phyloP scores from a whole-genome alignment of 2,329 filamentous ascomycete genomes.

The Diaporthe ampelina region DNA sequence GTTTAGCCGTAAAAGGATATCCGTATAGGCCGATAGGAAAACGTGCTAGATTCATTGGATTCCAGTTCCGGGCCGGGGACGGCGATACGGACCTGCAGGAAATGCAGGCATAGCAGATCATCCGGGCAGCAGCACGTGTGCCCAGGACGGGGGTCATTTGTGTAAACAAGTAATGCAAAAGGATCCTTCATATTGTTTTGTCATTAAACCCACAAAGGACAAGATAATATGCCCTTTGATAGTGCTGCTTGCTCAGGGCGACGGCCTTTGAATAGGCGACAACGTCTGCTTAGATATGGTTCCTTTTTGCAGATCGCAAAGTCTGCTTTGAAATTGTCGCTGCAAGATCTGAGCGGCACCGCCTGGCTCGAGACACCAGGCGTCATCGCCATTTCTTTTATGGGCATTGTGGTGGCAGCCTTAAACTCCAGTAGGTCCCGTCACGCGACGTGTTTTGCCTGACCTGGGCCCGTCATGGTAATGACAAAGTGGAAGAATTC shows the following conservation, averaged over 20 bases:
- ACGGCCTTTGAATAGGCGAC: not conserved
- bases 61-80: slow-evolving; percentile 13
- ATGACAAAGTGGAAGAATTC: not conserved
- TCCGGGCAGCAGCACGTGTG: slow-evolving; percentile 4
- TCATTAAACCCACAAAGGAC: not conserved
- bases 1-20: not conserved
- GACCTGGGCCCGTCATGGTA: too few relatives aligned
- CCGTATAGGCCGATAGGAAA: slow-evolving; percentile 15
- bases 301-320: not conserved
- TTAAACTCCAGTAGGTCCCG: not conserved
- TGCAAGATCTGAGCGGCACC: not conserved
- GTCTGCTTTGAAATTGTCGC: not conserved
- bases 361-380: not conserved
- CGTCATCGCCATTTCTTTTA: not conserved
- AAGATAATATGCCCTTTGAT: not conserved
- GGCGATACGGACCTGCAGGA: slow-evolving; percentile 16
- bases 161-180: not conserved
- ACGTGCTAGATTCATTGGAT: slow-evolving; percentile 40
- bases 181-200: not conserved
- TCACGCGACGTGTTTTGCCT: not conserved
- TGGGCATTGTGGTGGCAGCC: not conserved
- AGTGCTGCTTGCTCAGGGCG: not conserved
- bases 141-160: not conserved
- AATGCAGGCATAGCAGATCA: not conserved
- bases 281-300: not conserved